Evolutionary conservation across 2,329 filamentous ascomycete genomes (phyloP), one percentile per base, ranked within the genome.

Genomic region (Cryphonectria nitschkei): DNA sequence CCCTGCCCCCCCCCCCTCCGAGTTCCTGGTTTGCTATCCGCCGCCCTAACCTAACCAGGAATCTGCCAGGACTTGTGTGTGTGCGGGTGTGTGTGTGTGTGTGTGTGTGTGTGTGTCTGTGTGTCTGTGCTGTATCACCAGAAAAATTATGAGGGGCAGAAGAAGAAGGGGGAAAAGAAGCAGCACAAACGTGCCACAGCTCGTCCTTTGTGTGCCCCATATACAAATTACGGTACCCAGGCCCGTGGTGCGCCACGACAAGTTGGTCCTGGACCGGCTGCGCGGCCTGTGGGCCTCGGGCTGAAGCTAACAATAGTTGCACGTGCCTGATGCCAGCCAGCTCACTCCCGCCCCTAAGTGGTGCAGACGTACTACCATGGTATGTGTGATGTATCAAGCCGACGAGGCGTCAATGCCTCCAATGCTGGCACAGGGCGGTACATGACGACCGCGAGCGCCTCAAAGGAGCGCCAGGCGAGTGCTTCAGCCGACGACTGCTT

Each of bases 181-280:
- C 34, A n/a, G 58, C 22, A 61, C 50, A 56, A 41, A 61, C 62
- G 50, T 61, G 66, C 69, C 60, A 66, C 52, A 60, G 52, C 29
- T 61, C 50, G 46, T 34, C 39, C 60, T 46, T 60, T 61, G 58
- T 61, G 34, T 39, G 37, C 9, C 37, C 58, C 22, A 34, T 61
- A 22, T 61, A 61, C 58, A 39, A 39, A n/a, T 22, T 39, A 11
- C 32, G 19, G 8, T 61, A 39, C 34, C 22, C 16, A 61, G 34
- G 58, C 32, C 32, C 32, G 39, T 19, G 32, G 34, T 34, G 32
- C 58, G 58, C 65, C 65, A 62, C 68, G 52, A 39, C 29, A 32
- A 22, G 69, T 50, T 62, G 68, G 64, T 37, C 65, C 22, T 67
- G 67, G 67, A 66, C 41, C 67, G 54, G 62, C 68, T 66, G 70